Base-by-base conservation (phyloP, 345 rosid species). In the Rubroshorea leprosula region DNA sequence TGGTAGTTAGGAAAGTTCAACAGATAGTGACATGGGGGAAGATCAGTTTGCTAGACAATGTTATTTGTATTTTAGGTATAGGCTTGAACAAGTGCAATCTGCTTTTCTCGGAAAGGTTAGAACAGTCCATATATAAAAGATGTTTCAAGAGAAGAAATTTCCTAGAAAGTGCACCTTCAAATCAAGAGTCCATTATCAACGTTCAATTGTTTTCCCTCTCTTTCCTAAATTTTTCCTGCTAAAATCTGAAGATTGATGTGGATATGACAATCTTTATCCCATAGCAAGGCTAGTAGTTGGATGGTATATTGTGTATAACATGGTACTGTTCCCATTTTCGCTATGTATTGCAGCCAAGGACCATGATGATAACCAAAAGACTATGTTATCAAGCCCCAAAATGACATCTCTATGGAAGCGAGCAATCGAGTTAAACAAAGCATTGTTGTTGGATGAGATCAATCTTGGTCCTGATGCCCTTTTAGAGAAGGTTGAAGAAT, bases 401-500 rank as follows among this genome's bases (percentile, higher is more conserved):
- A n/a, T n/a, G n/a, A n/a, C n/a, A n/a, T n/a, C n/a, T n/a, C n/a
- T n/a, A n/a, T n/a, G n/a, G n/a, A n/a, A 80, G 62, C 76, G 69
- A 21, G 94, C 96, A 0, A 56, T 84, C 11, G 89, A 83, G 48
- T 78, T 85, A 19, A 83, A 73, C 57, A 89, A 84, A 68, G 94
- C 97, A 10, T 59, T 81, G 51, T 22, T 84, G 58, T 73, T 86
- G 52, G 85, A 83, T 49, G 76, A 81, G 66, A 67, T 68, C 14
- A 55, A 77, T 68, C 74, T 83, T 16, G 71, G 76, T 48, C 98
- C 93, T 0, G 89, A 92, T 65, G 79, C 67, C 39, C 79, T 92
- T 56, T 59, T 89, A 64, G 70, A 68, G 63, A 92, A 75, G 68
- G 89, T 91, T 5, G 86, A 87, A 76, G 91, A 87, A 72, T 80